phyloP scores from a whole-genome alignment of 768 basidiomycete genomes.

The Mycena vulgaris region DNA sequence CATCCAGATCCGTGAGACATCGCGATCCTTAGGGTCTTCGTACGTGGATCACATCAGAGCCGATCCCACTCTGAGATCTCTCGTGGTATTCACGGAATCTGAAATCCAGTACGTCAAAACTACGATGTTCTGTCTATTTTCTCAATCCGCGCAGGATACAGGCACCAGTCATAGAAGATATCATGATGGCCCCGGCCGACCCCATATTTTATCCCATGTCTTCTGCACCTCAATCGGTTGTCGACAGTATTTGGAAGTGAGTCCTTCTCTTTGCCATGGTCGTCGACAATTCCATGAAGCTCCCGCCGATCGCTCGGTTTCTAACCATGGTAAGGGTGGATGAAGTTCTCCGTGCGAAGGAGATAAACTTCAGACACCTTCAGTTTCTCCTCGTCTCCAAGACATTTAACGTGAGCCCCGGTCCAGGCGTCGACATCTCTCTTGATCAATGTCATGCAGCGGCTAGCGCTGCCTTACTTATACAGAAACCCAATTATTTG shows the following conservation, averaged over 20 bases:
- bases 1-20: background rate
- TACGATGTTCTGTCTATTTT: background rate
- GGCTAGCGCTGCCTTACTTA: background rate
- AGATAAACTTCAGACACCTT: background rate
- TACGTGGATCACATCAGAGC: background rate
- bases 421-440: background rate
- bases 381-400: background rate
- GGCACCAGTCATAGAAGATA: too few species aligned
- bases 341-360: background rate
- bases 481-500: background rate
- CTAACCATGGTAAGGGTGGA: background rate
- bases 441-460: background rate
- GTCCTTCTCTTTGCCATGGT: slow-evolving; percentile 15
- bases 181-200: background rate
- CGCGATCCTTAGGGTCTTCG: background rate
- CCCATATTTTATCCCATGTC: background rate
- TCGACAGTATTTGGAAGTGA: background rate
- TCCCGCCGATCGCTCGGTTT: background rate
- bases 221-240: background rate
- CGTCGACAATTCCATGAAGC: background rate
- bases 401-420: background rate
- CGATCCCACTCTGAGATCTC: background rate
- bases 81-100: background rate
- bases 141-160: background rate
- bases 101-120: background rate